A percentile compares a stretch with the other conserved stretches of the same genome.
phyloP scores from a whole-genome alignment of 106 monocot species.

The Dendrobium catenatum region DNA sequence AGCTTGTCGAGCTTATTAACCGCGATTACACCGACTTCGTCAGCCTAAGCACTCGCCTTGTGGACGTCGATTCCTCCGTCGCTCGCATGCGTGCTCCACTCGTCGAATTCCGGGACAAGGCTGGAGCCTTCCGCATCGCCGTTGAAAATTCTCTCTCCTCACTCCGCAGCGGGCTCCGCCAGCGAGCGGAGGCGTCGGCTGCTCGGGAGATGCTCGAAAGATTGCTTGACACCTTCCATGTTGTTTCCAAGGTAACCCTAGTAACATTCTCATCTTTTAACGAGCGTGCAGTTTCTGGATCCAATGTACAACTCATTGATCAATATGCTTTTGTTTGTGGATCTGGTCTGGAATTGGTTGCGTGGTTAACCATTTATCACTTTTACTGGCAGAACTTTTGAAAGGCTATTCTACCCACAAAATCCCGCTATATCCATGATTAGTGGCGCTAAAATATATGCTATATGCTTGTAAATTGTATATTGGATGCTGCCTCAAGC shows the following conservation, averaged over 20 bases:
- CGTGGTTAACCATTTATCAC: not conserved
- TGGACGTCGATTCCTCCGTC: constrained; percentile 74
- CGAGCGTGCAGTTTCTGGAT: not conserved
- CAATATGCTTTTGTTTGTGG: not conserved
- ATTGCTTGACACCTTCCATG: constrained; percentile 83
- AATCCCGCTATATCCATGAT: not conserved
- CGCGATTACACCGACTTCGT: constrained; percentile 97
- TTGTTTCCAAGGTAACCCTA: constrained; percentile 77
- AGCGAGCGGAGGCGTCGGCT: constrained; percentile 61
- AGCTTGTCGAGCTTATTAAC: constrained; percentile 91
- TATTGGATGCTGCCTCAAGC: not conserved
- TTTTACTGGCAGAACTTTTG: not conserved
- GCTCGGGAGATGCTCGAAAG: constrained; percentile 76
- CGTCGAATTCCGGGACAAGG: constrained; percentile 63
- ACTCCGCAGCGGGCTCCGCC: constrained; percentile 48
- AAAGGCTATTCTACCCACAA: not conserved
- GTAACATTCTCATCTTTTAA: not conserved
- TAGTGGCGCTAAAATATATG: not conserved
- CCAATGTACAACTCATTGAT: not conserved
- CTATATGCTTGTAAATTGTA: not conserved
- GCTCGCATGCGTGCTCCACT: constrained; percentile 77
- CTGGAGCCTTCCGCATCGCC: constrained; percentile 33
- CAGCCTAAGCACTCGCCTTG: constrained; percentile 75
- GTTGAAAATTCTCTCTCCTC: constrained; percentile 35
- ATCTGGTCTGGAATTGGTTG: not conserved